Evolutionary conservation across 108 stramenopile species (phyloP), one percentile per base, ranked within the genome.

Genomic region (Cyclostephanos tholiformis): DNA sequence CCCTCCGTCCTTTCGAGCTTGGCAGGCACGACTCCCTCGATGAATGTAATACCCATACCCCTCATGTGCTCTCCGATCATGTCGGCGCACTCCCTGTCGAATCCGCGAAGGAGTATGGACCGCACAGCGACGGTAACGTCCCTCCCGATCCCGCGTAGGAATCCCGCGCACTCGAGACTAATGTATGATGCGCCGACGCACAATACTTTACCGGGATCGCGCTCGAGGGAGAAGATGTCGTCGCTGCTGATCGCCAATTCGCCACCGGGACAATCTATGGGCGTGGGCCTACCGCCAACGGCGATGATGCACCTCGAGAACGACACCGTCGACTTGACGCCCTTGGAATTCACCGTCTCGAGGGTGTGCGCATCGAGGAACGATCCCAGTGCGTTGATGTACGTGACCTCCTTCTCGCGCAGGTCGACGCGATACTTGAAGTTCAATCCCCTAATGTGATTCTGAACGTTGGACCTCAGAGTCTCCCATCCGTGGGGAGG

Each of bases 181-280:
- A 99, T 96, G 87, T 99, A 99, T 35, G 95, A 94, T 6, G 97
- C 99, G 14, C 99, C 99, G 32, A 99, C 92, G 62, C 98, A 96
- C 48, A 97, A 79, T 7, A 96, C 97, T 79, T 95, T 96, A 16
- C 97, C 99, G 13, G 99, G 99, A 81, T 89, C 77, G 48, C 82
- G 73, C 23, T 91, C 83, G 55, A 98, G 76, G 13, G 93, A 92
- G 76, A 99, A 99, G 30, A 99, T 75, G 82, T 99, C 98, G 86
- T 99, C 98, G 20, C 87, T 90, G 39, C 91, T 86, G 75, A 99
- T 94, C 57, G 97, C 97, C 66, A 96, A 76, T 62, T 99, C 98
- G 29, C 91, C 95, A 17, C 95, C 95, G 50, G 89, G 89, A 67
- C 93, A 94, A 29, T 83, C 77, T 39, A 96, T 67, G 10, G 89